Base-by-base conservation (phyloP, 2,329 filamentous ascomycete genomes). In the Fusarium sp. region DNA sequence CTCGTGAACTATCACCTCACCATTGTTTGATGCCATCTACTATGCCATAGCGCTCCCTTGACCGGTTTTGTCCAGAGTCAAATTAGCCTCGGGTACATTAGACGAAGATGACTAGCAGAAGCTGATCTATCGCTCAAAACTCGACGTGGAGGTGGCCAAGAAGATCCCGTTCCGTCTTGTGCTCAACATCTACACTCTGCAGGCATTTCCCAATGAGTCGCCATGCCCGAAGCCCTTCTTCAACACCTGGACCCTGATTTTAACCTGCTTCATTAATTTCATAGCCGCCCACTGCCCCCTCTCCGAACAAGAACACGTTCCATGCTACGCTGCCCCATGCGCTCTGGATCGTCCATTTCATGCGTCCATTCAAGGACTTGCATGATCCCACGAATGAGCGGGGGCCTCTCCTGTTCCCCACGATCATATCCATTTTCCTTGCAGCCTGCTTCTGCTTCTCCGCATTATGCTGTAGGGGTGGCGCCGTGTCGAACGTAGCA, bases 351-450 rank as follows among this genome's bases (percentile, higher is more conserved):
- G 60, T 60, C 44, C 46, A 53, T 49, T 64, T 60, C 36, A 71
- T 70, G 67, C 63, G 58, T 50, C 48, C 66, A 46, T 63, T 55
- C 59, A 61, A 68, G 66, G 63, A 54, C 51, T 67, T 62, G 64
- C 49, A 55, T 67, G 56, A 69, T 69, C 67, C 67, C 67, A 69
- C 67, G 66, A 69, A 69, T 69, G 44, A 63, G 24, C 38, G 44
- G 40, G 24, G 42, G 48, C 45, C 39, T 58, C 50, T 55, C 49
- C 43, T 52, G 51, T 70, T 60, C 66, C 66, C 67, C 67, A 70
- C 66, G 67, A 70, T 63, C 53, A 63, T 70, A 63, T 50, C 62
- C 51, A 55, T 51, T 69, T 38, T 34, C 62, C 51, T 51, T 53
- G 60, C 60, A 66, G 50, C 31, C 18, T 20, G 38, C 31, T 68